A percentile compares a stretch with the other conserved stretches of the same genome.
Evolutionary conservation across 306 rosid species (phyloP).

Genomic region (Canavalia gladiata): DNA sequence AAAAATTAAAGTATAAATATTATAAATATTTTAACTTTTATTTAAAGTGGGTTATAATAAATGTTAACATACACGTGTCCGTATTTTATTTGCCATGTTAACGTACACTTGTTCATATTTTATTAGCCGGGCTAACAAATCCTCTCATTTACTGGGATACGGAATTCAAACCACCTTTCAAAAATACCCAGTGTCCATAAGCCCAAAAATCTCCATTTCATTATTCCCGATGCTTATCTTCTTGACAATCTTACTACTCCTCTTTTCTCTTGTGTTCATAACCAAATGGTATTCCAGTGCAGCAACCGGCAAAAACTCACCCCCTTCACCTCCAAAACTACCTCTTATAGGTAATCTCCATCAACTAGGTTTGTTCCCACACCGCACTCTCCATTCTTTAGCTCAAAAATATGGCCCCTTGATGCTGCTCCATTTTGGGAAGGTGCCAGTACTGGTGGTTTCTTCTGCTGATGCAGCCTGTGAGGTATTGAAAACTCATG

Average conservation of each 20-base stretch:
- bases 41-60: too few relatives aligned
- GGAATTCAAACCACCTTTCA: too few relatives aligned
- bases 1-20: too few relatives aligned
- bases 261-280: neutral
- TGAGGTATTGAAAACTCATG: constrained; percentile 41
- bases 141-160: too few relatives aligned
- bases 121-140: too few relatives aligned
- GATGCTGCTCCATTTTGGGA: constrained; percentile 32
- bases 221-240: constrained; percentile 22
- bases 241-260: neutral
- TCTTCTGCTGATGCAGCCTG: constrained; percentile 26
- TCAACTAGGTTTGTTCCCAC: constrained; percentile 31
- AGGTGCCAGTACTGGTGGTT: constrained; percentile 29
- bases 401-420: constrained; percentile 37
- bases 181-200: too few relatives aligned
- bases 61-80: too few relatives aligned
- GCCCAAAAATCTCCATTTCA: neutral
- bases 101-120: too few relatives aligned
- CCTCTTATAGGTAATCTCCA: constrained; percentile 40
- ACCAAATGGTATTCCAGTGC: constrained; percentile 37
- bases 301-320: constrained; percentile 8
- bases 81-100: too few relatives aligned
- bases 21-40: too few relatives aligned
- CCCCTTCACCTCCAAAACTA: constrained; percentile 41
- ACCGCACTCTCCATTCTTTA: constrained; percentile 23